Evolutionary conservation across 73 alveolate genomes (phyloP).

Genomic region (Paramecium pentaurelia): DNA sequence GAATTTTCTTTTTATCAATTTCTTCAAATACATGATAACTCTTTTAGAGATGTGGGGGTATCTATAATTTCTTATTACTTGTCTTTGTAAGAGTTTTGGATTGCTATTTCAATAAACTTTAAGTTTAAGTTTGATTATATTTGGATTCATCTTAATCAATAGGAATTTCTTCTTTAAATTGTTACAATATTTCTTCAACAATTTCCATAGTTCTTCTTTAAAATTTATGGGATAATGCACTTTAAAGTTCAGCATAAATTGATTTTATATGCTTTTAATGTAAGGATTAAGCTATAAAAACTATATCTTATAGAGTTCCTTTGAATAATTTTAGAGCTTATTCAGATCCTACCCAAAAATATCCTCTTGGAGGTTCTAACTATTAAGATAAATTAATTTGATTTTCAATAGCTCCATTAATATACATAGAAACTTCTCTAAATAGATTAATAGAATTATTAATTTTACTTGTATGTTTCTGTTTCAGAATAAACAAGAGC

Average conservation of each 20-base stretch:
- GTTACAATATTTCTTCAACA: neutral
- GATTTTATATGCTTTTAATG: conserved; percentile 24
- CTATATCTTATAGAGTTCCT: neutral
- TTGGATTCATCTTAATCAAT: conserved; percentile 7
- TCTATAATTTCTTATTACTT: neutral
- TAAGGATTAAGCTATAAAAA: neutral
- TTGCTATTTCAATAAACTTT: neutral
- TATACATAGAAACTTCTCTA: conserved; percentile 41
- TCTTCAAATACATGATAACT: conserved; percentile 3
- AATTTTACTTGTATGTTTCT: neutral
- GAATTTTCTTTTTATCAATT: neutral
- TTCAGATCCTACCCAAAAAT: conserved; percentile 44
- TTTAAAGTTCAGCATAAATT: conserved; percentile 2
- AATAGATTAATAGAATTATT: neutral
- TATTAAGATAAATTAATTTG: neutral
- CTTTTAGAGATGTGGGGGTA: conserved; percentile 2
- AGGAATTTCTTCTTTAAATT: conserved; percentile 36
- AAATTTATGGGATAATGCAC: conserved; percentile 10
- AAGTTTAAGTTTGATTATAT: neutral
- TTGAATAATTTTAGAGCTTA: conserved; percentile 40
- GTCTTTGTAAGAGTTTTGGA: neutral
- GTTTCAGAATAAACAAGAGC: conserved; percentile 24
- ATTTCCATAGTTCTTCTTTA: neutral
- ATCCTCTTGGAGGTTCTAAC: conserved; percentile 48
- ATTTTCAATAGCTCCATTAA: conserved; percentile 34